These are phyloP conservation scores for Aspergillus heteromorphus DNA, from an alignment of 495 filamentous ascomycete species.

Conservation along the genomic window DNA sequence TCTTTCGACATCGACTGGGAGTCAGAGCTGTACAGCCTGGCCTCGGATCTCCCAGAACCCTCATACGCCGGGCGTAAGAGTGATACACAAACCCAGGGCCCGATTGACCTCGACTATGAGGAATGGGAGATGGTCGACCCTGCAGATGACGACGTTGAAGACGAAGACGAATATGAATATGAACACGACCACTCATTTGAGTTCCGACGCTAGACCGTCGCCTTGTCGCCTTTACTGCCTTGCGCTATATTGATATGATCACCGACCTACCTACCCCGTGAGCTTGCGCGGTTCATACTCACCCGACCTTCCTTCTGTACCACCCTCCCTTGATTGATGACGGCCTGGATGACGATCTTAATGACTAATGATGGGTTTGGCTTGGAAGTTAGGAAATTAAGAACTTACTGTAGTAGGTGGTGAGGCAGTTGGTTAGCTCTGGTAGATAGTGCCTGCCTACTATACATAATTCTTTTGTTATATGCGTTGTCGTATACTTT, in stretches of 20 bases:
- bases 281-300: too few species aligned
- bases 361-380: conserved; percentile 1
- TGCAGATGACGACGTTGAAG: not conserved
- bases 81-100: not conserved
- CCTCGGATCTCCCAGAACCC: not conserved
- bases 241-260: not conserved
- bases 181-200: conserved; percentile 4
- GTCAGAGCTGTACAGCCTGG: conserved; percentile 13
- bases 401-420: too few species aligned
- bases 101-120: not conserved
- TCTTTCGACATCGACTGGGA: conserved; percentile 14
- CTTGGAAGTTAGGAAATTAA: not conserved
- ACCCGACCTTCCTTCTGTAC: not conserved
- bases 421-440: too few species aligned
- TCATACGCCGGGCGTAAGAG: not conserved
- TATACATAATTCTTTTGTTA: too few species aligned
- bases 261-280: not conserved
- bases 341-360: not conserved
- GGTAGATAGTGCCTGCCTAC: too few species aligned
- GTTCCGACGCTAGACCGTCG: conserved; percentile 2
- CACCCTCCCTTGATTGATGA: not conserved
- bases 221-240: too few species aligned
- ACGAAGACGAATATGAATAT: not conserved
- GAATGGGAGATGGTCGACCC: conserved; percentile 1
- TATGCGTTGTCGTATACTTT: too few species aligned